These are phyloP conservation scores for Cercospora beticola DNA, from an alignment of 2,329 filamentous ascomycete genomes.

Conservation along the genomic window DNA sequence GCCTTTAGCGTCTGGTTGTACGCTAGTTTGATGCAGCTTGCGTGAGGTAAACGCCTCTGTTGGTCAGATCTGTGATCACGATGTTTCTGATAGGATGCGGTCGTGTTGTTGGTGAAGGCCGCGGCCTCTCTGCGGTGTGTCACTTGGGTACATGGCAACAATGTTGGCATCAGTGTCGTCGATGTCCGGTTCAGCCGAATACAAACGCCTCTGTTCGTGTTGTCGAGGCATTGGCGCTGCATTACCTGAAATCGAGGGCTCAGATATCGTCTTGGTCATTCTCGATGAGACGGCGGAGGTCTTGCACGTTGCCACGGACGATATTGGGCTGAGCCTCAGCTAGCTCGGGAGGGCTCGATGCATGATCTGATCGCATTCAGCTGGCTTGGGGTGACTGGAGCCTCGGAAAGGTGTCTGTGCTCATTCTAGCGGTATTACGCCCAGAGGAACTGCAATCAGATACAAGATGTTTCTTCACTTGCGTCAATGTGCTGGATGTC, in stretches of 20 bases:
- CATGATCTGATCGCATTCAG: no score
- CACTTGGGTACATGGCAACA: background rate
- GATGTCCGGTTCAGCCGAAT: background rate
- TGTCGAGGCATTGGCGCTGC: background rate
- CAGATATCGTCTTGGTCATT: background rate
- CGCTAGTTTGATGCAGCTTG: background rate
- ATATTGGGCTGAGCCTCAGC: background rate
- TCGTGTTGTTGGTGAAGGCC: background rate
- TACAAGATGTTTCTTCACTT: no score
- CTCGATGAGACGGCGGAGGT: background rate
- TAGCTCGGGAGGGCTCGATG: background rate
- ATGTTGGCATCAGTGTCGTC: background rate
- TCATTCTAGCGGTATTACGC: no score
- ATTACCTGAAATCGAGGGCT: background rate
- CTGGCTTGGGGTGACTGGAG: no score
- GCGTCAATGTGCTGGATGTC: no score
- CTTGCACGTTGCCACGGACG: background rate
- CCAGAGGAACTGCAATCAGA: no score
- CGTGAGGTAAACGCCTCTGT: background rate
- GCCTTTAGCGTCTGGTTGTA: background rate
- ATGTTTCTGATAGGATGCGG: background rate
- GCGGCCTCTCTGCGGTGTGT: background rate
- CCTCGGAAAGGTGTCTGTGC: no score
- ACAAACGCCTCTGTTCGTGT: background rate
- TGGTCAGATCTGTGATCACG: background rate